Percentiles rank a stretch among this genome's conserved stretches.
Conservation (phyloP, 345 rosid species). For the Stellera chamaejasme region DNA sequence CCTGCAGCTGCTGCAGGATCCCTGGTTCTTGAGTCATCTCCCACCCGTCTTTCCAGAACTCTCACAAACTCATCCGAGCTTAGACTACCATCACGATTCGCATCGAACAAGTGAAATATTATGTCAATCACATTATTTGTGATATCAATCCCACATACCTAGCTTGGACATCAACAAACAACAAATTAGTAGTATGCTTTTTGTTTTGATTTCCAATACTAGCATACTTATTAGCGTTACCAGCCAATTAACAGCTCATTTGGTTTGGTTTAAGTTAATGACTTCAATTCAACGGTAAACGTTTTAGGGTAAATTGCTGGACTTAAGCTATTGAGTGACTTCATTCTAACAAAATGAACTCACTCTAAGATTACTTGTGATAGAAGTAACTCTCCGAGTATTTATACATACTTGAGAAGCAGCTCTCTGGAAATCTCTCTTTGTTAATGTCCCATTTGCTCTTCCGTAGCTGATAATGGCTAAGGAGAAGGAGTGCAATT, state of each 20-base stretch:
- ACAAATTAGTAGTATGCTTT: too few species aligned
- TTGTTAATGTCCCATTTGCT: constrained; percentile 43
- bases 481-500: constrained; percentile 42
- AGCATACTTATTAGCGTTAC: too few species aligned
- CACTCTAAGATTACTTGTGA: too few species aligned
- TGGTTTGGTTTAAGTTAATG: too few species aligned
- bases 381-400: too few species aligned
- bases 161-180: constrained; percentile 23
- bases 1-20: constrained; percentile 12
- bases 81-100: constrained; percentile 40
- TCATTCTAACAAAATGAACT: too few species aligned
- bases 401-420: constrained; percentile 37
- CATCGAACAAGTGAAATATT: constrained; percentile 50
- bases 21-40: constrained; percentile 20
- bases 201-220: too few species aligned
- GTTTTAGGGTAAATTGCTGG: too few species aligned
- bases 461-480: constrained; percentile 61
- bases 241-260: background rate
- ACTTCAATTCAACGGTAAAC: too few species aligned
- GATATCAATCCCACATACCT: constrained; percentile 46
- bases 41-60: constrained; percentile 36
- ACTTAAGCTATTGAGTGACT: too few species aligned
- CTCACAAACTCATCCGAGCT: constrained; percentile 50
- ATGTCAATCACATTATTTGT: constrained; percentile 39
- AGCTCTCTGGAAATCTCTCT: constrained; percentile 59